phyloP scores from a whole-genome alignment of 2,329 filamentous ascomycete species.

The Harringtonia aguacate region DNA sequence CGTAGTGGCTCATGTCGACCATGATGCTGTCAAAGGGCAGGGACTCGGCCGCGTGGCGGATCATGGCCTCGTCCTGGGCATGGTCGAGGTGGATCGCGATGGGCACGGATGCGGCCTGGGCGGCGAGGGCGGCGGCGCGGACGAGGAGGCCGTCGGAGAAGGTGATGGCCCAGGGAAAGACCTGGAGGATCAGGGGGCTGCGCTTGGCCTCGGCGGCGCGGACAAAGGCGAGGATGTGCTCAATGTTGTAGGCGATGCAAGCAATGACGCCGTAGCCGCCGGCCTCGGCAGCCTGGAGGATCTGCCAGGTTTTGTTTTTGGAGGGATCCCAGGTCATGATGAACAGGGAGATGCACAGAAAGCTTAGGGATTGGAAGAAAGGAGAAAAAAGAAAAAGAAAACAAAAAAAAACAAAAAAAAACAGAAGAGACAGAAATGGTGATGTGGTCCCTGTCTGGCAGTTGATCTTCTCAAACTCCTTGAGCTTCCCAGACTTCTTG shows the following conservation, averaged over 20 bases:
- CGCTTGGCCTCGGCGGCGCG: slow-evolving; percentile 40
- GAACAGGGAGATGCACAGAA: too few species aligned
- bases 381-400: too few species aligned
- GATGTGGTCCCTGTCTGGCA: too few species aligned
- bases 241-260: slow-evolving; percentile 44
- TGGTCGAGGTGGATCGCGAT: slow-evolving; percentile 52
- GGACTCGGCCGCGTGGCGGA: slow-evolving; percentile 39
- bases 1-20: slow-evolving; percentile 67
- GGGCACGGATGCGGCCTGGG: slow-evolving; percentile 39
- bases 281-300: slow-evolving; percentile 9
- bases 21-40: slow-evolving; percentile 57
- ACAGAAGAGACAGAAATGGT: too few species aligned
- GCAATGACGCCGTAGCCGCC: slow-evolving; percentile 8
- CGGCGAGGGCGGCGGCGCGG: slow-evolving; percentile 38
- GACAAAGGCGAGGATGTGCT: slow-evolving; percentile 44
- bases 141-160: slow-evolving; percentile 45
- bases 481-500: too few species aligned
- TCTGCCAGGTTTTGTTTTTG: slow-evolving; percentile 7
- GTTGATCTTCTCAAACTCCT: too few species aligned
- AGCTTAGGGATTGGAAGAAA: too few species aligned
- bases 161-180: slow-evolving; percentile 60
- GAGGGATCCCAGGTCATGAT: too few species aligned
- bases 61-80: slow-evolving; percentile 45
- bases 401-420: too few species aligned
- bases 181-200: slow-evolving; percentile 56